Base-by-base conservation (phyloP, 352 stramenopile genomes). In the Phytophthora pistaciae region DNA sequence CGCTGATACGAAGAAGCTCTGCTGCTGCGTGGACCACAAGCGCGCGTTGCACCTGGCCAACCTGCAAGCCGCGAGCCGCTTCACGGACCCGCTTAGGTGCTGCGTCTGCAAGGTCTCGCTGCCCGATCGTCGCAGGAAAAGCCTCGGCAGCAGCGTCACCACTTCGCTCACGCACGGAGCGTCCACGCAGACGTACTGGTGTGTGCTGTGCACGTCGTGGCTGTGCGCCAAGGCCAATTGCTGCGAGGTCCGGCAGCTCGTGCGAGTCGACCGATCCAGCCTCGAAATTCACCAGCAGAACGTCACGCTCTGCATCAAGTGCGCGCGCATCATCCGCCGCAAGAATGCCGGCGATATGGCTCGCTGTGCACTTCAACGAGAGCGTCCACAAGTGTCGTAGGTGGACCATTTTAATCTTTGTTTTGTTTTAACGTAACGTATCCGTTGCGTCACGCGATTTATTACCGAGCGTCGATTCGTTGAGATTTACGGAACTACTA, bases 141-240 rank as follows among this genome's bases (percentile, higher is more conserved):
- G 8, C 42, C 8, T 50, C 16, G 42, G 42, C 42, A 23, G 42
- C 42, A 23, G 42, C 42, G n/a, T 50, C 42, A 23, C 42, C 42
- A 50, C 42, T 10, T 20, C 42, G 1, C 42, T 50, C 42, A 50
- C 42, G 7, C 42, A 50, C 42, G 42, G 42, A 21, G 16, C 42
- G 16, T 50, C 42, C 16, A 50, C 18, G 42, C 42, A 50, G 42
- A 50, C 42, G 42, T 50, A 23, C 42, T 50, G 42, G 42, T 50
- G 42, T 18, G 42, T 50, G n/a, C 42, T 50, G 42, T 50, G 42
- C 42, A 50, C 42, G 18, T 50, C 42, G 42, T 50, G 42, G 42
- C 42, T 49, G 42, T 49, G 42, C 42, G 21, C 42, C 42, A 49
- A 21, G 42, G 42, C 42, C 14, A 49, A 18, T 18, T 49, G 42